These are phyloP conservation scores for Boletus vermiculosoides DNA, from an alignment of 768 basidiomycete species.

Conservation along the genomic window DNA sequence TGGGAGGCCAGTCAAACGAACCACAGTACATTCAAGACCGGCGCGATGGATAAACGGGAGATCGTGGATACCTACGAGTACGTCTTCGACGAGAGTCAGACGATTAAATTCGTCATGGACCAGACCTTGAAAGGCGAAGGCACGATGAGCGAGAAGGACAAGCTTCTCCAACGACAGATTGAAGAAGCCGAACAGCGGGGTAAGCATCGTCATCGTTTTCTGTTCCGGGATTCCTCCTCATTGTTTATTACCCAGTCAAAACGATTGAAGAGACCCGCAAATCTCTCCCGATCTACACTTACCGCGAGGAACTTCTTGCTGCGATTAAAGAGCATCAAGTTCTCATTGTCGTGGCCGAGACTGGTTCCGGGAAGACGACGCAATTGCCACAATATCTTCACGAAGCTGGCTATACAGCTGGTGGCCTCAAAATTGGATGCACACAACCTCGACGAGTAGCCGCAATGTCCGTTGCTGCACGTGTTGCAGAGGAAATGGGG, in stretches of 20 bases:
- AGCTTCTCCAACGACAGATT: constrained; percentile 80
- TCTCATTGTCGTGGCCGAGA: constrained; percentile 96
- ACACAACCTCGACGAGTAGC: constrained; percentile 98
- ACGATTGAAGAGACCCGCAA: constrained; percentile 93
- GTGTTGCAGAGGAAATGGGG: constrained; percentile 99
- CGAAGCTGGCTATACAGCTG: constrained; percentile 91
- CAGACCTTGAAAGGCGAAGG: constrained; percentile 63
- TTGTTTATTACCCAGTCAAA: constrained; percentile 50
- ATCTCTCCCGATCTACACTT: constrained; percentile 87
- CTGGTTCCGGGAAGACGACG: constrained; percentile 98
- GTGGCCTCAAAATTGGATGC: constrained; percentile 82
- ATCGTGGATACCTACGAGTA: constrained; percentile 89
- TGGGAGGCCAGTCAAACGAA: constrained; percentile 94
- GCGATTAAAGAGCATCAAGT: constrained; percentile 92
- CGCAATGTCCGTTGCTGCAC: constrained; percentile 98
- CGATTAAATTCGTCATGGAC: constrained; percentile 94
- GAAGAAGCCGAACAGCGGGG: constrained; percentile 90
- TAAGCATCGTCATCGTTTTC: constrained; percentile 36
- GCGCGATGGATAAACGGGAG: constrained; percentile 87
- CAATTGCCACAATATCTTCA: constrained; percentile 98
- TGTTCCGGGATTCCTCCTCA: neutral
- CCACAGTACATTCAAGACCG: constrained; percentile 85
- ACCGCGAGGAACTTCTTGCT: constrained; percentile 82
- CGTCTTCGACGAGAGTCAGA: constrained; percentile 97
- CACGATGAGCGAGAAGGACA: constrained; percentile 80